These are phyloP conservation scores for Populus euphratica DNA, from an alignment of 345 rosid genomes.

Conservation along the genomic window DNA sequence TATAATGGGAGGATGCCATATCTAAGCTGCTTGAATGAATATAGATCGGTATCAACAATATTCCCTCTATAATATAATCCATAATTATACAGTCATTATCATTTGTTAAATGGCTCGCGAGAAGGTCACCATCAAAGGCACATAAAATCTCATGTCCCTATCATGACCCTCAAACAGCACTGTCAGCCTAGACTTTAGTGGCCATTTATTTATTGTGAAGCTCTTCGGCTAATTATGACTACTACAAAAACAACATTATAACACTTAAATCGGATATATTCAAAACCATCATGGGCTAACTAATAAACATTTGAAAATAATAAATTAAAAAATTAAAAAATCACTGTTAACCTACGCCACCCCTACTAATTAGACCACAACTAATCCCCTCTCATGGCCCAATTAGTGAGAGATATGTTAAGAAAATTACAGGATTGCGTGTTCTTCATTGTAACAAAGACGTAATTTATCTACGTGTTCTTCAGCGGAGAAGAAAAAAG, in stretches of 20 bases:
- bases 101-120: neutral
- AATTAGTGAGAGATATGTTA: too few relatives aligned
- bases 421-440: too few relatives aligned
- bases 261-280: neutral
- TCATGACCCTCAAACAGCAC: neutral
- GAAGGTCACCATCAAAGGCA: slow-evolving; percentile 3
- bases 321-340: neutral
- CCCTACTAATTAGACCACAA: neutral
- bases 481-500: too few relatives aligned
- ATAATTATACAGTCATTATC: neutral
- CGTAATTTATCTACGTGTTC: too few relatives aligned
- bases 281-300: neutral
- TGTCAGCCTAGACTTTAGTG: neutral
- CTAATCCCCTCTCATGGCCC: too few relatives aligned
- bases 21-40: too few relatives aligned
- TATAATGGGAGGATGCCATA: too few relatives aligned
- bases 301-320: neutral
- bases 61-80: too few relatives aligned
- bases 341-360: neutral
- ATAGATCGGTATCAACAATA: too few relatives aligned
- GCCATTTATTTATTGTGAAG: neutral
- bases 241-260: neutral
- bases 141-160: slow-evolving; percentile 3
- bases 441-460: too few relatives aligned
- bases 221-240: neutral